Base-by-base conservation (phyloP, 2,329 filamentous ascomycete species). In the Ophiostoma sp. region DNA sequence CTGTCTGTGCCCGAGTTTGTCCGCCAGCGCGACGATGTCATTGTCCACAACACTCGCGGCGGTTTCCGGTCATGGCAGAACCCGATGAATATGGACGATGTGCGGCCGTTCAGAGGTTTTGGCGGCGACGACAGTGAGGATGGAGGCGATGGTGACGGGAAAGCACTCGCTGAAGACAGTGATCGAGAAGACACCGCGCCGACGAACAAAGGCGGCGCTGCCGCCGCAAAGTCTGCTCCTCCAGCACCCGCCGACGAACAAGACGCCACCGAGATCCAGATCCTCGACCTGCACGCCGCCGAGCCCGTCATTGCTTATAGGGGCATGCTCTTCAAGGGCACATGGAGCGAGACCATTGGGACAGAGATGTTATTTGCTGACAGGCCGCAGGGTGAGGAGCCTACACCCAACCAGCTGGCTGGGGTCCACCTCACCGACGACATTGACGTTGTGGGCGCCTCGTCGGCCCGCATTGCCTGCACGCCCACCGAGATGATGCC, bases 311-410 rank as follows among this genome's bases (percentile, higher is more conserved):
- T 97, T 74, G 92, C 92, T 28, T 97, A 97, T 82, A 88, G 91
- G 73, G 92, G 92, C 39, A 89, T 91, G 75, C 84, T 97, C 28
- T 96, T 95, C 79, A 90, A 89, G 76, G 95, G 94, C 76, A 84
- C 89, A 63, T 98, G 95, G 95, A 88, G 89, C 12, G 90, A 93
- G 75, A 92, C 94, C 74, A 88, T 97, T 59, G 95, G 95, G 48
- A 97, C 94, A 0, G 93, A 97, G 77, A 84, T 95, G 76, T 88
- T 97, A 57, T 91, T 98, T 78, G 87, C 86, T 0, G 82, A 82
- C 19, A 87, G 85, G 7, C 17, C 12, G 3, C 17, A 22, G 6
- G 71, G 36, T 4, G 50, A 15, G 5, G 15, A 39, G 7, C n/a
- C n/a, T n/a, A n/a, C n/a, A n/a, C n/a, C n/a, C n/a, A n/a, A n/a